A percentile compares a stretch with the other conserved stretches of the same genome.
Conservation (phyloP, 2,329 filamentous ascomycete species). For the Aureobasidium pullulans region DNA sequence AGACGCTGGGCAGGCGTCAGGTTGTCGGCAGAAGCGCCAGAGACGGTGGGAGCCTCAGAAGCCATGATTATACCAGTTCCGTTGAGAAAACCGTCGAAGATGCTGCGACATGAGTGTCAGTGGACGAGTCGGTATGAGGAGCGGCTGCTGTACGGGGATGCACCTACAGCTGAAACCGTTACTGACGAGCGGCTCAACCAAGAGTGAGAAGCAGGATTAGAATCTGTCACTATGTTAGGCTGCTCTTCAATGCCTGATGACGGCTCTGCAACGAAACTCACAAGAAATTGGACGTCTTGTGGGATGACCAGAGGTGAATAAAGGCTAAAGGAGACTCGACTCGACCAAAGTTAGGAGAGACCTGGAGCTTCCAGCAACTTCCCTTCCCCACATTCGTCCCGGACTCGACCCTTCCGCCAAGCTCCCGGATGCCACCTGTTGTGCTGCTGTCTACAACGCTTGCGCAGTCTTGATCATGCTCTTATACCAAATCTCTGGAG, state of each 20-base stretch:
- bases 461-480: background rate
- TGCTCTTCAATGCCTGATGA: background rate
- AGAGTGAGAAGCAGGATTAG: background rate
- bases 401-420: background rate
- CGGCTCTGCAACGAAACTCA: background rate
- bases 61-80: conserved; percentile 13
- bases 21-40: conserved; percentile 20
- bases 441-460: background rate
- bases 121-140: background rate
- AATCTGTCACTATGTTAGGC: background rate
- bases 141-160: background rate
- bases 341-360: background rate
- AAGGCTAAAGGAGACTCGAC: background rate
- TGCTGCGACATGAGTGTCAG: background rate
- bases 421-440: conserved; percentile 4
- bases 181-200: background rate
- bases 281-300: background rate
- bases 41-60: conserved; percentile 15
- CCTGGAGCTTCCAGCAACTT: conserved; percentile 5
- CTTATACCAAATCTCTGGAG: too few species aligned
- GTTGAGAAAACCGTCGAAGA: conserved; percentile 12
- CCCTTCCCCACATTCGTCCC: conserved; percentile 1
- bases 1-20: conserved; percentile 47
- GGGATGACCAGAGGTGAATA: conserved; percentile 1
- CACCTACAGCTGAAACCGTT: conserved; percentile 13